Evolutionary conservation across 2,329 filamentous ascomycete species (phyloP).

Genomic region (Parasarocladium wereldwijsianum): DNA sequence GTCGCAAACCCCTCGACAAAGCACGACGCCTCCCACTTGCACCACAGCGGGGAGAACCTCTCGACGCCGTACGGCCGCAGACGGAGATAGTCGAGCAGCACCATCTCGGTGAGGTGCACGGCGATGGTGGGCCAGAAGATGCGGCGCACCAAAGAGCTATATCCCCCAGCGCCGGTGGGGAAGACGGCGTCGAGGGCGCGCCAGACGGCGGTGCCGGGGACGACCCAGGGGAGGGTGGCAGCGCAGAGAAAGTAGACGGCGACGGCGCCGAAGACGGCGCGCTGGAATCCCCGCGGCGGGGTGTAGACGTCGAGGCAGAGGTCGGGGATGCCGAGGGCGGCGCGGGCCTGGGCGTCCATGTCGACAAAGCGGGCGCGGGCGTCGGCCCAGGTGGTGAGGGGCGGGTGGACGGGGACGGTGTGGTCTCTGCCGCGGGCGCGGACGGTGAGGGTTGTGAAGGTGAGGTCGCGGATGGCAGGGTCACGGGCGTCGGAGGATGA

Average conservation of each 20-base stretch:
- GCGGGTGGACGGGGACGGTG: conserved; percentile 52
- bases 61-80: conserved; percentile 32
- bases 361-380: conserved; percentile 56
- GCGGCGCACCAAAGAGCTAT: conserved; percentile 40
- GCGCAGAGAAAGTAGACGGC: conserved; percentile 38
- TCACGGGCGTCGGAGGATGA: conserved; percentile 40
- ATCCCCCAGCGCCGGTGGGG: conserved; percentile 43
- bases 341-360: conserved; percentile 46
- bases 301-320: conserved; percentile 25
- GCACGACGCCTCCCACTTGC: conserved; percentile 34
- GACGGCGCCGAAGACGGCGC: conserved; percentile 40
- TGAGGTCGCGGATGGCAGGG: conserved; percentile 33
- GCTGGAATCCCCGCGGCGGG: conserved; percentile 23
- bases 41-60: conserved; percentile 33
- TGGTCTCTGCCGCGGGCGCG: conserved; percentile 25
- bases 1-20: conserved; percentile 38
- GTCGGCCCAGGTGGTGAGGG: conserved; percentile 53
- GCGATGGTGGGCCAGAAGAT: conserved; percentile 44
- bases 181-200: conserved; percentile 32
- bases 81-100: conserved; percentile 31
- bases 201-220: conserved; percentile 34
- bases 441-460: conserved; percentile 45
- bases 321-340: conserved; percentile 42
- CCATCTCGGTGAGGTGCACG: conserved; percentile 53
- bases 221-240: conserved; percentile 32